phyloP scores from a whole-genome alignment of 2,329 filamentous ascomycete species.

The Cytospora piceicola region DNA sequence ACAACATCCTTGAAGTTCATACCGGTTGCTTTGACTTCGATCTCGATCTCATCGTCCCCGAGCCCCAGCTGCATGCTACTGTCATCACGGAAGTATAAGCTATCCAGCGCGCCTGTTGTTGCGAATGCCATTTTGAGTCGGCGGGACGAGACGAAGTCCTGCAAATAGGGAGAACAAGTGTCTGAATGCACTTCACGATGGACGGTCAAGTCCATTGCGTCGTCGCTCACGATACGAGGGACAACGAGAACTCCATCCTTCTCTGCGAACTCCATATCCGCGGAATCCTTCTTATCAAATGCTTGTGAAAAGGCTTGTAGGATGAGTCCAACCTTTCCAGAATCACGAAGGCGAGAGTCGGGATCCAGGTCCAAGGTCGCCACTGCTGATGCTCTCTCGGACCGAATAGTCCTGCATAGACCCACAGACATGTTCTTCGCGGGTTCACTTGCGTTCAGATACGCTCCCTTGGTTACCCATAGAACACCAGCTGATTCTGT shows the following conservation, averaged over 20 bases:
- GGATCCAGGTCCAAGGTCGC: conserved; percentile 36
- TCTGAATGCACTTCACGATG: conserved; percentile 32
- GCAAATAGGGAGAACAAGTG: conserved; percentile 32
- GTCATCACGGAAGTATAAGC: conserved; percentile 28
- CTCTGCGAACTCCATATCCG: conserved; percentile 39
- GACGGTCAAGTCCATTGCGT: conserved; percentile 34
- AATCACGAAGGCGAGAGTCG: conserved; percentile 25
- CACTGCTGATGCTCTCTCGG: conserved; percentile 33
- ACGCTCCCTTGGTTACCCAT: conserved; percentile 44
- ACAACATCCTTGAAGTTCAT: conserved; percentile 41
- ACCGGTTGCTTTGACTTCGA: conserved; percentile 32
- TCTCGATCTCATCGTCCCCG: conserved; percentile 36
- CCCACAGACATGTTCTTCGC: conserved; percentile 36
- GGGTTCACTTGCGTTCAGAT: conserved; percentile 38
- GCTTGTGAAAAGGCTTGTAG: conserved; percentile 32
- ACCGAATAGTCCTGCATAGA: conserved; percentile 36
- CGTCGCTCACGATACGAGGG: conserved; percentile 35
- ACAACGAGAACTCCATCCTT: conserved; percentile 34
- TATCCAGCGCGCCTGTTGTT: conserved; percentile 25
- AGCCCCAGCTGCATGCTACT: conserved; percentile 22
- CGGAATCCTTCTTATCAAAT: conserved; percentile 23
- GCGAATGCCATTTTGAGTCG: conserved; percentile 31
- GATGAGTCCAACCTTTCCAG: conserved; percentile 31
- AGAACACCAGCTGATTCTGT: conserved; percentile 37
- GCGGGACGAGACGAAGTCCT: conserved; percentile 32